Percentiles rank a stretch among this genome's conserved stretches.
phyloP scores from a whole-genome alignment of 108 stramenopile species.

The Aurantiochytrium sp. region DNA sequence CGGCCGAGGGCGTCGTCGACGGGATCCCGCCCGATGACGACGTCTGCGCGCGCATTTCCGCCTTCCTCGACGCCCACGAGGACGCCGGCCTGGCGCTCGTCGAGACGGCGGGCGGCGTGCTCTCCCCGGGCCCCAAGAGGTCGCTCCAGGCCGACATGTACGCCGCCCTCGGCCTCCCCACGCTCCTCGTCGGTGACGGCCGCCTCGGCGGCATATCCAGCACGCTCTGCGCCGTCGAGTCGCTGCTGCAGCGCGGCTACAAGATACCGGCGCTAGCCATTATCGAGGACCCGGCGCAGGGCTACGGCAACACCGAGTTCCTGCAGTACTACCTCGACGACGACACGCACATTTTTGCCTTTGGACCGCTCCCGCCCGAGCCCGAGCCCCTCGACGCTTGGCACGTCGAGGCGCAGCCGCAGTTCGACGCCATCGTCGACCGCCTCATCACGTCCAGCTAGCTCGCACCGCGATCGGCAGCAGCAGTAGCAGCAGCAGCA shows the following conservation, averaged over 20 bases:
- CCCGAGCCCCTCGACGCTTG: constrained; percentile 29
- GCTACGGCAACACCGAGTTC: background rate
- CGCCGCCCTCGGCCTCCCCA: constrained; percentile 61
- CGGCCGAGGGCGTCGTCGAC: background rate
- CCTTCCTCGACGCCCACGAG: background rate
- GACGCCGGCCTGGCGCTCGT: constrained; percentile 29
- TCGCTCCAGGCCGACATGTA: constrained; percentile 87
- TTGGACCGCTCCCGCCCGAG: background rate
- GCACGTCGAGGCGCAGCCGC: background rate
- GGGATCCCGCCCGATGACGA: background rate
- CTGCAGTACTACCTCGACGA: background rate
- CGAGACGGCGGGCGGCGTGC: constrained; percentile 57
- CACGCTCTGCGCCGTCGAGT: constrained; percentile 80
- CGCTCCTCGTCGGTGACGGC: constrained; percentile 85
- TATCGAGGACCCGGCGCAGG: constrained; percentile 42
- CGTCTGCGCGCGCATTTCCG: background rate
- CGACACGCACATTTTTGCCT: background rate
- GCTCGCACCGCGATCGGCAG: no score
- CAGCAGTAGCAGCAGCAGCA: no score
- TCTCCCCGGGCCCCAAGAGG: constrained; percentile 57
- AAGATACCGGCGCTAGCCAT: constrained; percentile 69
- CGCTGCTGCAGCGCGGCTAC: constrained; percentile 74
- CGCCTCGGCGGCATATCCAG: constrained; percentile 83
- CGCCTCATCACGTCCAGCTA: background rate
- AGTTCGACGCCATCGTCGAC: background rate